Conservation (phyloP, 208 protist genomes). For the Wallacemonas sp. region DNA sequence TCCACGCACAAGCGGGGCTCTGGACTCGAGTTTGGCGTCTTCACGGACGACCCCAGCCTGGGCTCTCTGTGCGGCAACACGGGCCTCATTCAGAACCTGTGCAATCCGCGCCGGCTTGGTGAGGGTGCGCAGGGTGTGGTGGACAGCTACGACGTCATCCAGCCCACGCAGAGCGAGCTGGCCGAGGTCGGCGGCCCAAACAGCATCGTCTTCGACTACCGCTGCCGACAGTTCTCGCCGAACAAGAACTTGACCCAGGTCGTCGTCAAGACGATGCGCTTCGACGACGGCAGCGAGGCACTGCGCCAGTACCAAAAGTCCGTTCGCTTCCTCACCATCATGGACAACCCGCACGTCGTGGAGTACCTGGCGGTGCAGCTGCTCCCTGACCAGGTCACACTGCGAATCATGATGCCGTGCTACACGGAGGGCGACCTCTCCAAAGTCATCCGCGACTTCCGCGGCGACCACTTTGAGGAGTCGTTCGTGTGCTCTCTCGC, state of each 20-base stretch:
- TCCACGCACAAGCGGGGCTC: slow-evolving; percentile 55
- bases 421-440: slow-evolving; percentile 67
- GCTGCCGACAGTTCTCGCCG: slow-evolving; percentile 27
- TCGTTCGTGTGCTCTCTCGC: slow-evolving; percentile 52
- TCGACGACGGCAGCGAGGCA: slow-evolving; percentile 28
- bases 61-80: slow-evolving; percentile 76
- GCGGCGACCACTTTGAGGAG: slow-evolving; percentile 52
- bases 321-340: slow-evolving; percentile 72
- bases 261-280: slow-evolving; percentile 68
- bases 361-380: slow-evolving; percentile 77
- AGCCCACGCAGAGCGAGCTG: slow-evolving; percentile 30
- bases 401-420: slow-evolving; percentile 77
- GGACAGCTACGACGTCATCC: slow-evolving; percentile 37
- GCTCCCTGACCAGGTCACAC: slow-evolving; percentile 37
- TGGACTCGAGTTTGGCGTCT: slow-evolving; percentile 48
- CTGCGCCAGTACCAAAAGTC: slow-evolving; percentile 57
- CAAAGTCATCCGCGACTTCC: slow-evolving; percentile 41
- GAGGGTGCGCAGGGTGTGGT: slow-evolving; percentile 73
- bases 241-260: slow-evolving; percentile 30
- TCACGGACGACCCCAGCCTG: slow-evolving; percentile 43
- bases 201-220: slow-evolving; percentile 23
- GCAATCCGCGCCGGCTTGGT: slow-evolving; percentile 33
- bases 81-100: slow-evolving; percentile 47
- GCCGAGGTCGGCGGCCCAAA: slow-evolving; percentile 22
- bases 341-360: slow-evolving; percentile 62